These are phyloP conservation scores for Ceratocystis colombiana DNA, from an alignment of 2,329 filamentous ascomycete species.

Conservation along the genomic window DNA sequence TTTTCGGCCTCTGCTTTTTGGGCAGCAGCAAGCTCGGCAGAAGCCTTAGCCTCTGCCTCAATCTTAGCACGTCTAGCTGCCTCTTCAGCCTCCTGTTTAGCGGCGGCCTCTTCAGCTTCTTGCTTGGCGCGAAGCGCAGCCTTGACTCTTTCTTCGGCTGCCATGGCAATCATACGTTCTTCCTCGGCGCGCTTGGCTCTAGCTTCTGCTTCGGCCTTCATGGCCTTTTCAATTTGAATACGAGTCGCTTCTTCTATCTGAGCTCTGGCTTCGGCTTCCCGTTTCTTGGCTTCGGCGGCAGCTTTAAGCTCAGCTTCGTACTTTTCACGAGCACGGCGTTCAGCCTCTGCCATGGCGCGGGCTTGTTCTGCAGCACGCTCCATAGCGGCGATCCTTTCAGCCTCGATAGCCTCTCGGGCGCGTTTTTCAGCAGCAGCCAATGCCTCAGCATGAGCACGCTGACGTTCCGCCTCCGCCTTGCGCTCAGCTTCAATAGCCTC, in stretches of 20 bases:
- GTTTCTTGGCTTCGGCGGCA: conserved; percentile 29
- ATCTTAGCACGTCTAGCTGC: conserved; percentile 28
- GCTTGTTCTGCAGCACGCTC: conserved; percentile 33
- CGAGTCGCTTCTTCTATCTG: conserved; percentile 29
- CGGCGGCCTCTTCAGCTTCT: conserved; percentile 32
- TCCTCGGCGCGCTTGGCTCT: conserved; percentile 29
- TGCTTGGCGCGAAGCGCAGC: conserved; percentile 34
- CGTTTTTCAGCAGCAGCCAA: conserved; percentile 39
- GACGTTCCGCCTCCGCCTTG: conserved; percentile 38
- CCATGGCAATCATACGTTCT: conserved; percentile 20
- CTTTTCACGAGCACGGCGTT: conserved; percentile 34
- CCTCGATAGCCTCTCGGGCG: conserved; percentile 33
- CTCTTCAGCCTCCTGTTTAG: conserved; percentile 26
- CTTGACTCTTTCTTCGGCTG: conserved; percentile 27
- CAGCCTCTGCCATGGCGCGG: conserved; percentile 33
- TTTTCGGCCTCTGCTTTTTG: conserved; percentile 32
- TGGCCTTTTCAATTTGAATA: conserved; percentile 24
- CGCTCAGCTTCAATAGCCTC: conserved; percentile 39
- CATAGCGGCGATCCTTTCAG: conserved; percentile 38
- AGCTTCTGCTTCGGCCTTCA: conserved; percentile 29
- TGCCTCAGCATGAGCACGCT: conserved; percentile 36
- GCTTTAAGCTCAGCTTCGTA: conserved; percentile 29
- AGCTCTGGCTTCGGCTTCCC: conserved; percentile 29
- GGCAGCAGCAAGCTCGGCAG: conserved; percentile 36
- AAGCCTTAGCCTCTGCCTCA: conserved; percentile 29